Base-by-base conservation (phyloP, 1,139 yeast species). In the Candida pseudoviswanathii region DNA sequence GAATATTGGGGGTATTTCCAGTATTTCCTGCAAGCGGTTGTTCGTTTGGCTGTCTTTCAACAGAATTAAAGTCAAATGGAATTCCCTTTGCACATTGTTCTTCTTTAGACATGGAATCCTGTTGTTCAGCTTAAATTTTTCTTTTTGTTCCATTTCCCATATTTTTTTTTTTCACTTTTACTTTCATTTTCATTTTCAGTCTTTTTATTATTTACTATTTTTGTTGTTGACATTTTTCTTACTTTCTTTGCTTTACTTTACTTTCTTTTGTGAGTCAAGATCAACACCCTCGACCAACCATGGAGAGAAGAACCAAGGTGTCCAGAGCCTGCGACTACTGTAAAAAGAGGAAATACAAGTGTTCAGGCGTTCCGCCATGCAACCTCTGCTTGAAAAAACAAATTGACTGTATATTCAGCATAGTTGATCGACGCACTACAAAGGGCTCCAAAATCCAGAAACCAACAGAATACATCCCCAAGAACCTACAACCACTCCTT, bases 281-380 rank as follows among this genome's bases (percentile, higher is more conserved):
- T 30, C 33, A 4, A 10, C 33, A 1, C 4, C 1, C 2, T 10
- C 5, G 25, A 9, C 4, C 29, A 27, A 21, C 4, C 21, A 34
- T 22, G 38, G 64, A 60, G 21, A 58, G 59, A 54, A 43, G 70
- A 38, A 64, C 65, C 27, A 67, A 66, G 48, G 71, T 69, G n/a
- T 69, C 75, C 2, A 61, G 67, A 37, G 78, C 78, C 32, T 73
- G 78, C 57, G 74, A 70, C 50, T 62, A 61, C 34, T 73, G 78
- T 56, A 71, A 71, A 56, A 65, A 64, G 48, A 54, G 75, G 37
- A 73, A 73, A 52, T 70, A 66, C 46, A 73, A 68, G 46, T 67
- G 71, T 52, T 59, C 58, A 38, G 71, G 71, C 6, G 57, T 54
- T 25, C 54, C 62, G 6, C 71, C 71, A 0, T 67, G 71, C 53